Percentiles rank a stretch among this genome's conserved stretches.
phyloP scores from a whole-genome alignment of 257 asterid genomes.

The Thymus mandschuricus region DNA sequence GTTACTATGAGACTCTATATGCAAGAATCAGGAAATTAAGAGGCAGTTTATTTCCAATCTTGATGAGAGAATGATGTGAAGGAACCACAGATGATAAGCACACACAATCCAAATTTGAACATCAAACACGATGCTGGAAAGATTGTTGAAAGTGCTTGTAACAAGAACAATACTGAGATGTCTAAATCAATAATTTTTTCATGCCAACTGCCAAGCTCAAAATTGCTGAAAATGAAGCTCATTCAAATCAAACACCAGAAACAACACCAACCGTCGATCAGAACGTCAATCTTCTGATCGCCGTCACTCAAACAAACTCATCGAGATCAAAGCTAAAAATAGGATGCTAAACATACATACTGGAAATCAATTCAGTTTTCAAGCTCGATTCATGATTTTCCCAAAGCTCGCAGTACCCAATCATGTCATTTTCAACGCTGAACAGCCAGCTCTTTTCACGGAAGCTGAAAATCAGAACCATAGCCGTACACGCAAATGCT shows the following conservation, averaged over 20 bases:
- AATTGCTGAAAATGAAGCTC: not conserved
- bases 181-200: not conserved
- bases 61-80: not conserved
- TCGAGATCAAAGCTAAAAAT: not conserved
- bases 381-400: constrained; percentile 12
- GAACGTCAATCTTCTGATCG: constrained; percentile 7
- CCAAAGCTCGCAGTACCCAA: constrained; percentile 4
- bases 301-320: not conserved
- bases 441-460: constrained; percentile 8
- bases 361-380: not conserved
- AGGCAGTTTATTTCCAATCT: constrained; percentile 4
- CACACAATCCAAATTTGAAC: not conserved
- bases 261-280: not conserved
- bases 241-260: not conserved
- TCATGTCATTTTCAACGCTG: not conserved
- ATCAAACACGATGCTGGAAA: not conserved
- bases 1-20: not conserved
- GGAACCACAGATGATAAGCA: constrained; percentile 12
- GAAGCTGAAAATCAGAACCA: not conserved
- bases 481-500: not conserved
- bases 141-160: not conserved
- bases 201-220: not conserved
- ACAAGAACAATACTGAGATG: not conserved
- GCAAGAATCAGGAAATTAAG: not conserved
- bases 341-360: not conserved